A percentile compares a stretch with the other conserved stretches of the same genome.
Evolutionary conservation across 768 basidiomycete species (phyloP).

Genomic region (Termitomyces eurrhizus): DNA sequence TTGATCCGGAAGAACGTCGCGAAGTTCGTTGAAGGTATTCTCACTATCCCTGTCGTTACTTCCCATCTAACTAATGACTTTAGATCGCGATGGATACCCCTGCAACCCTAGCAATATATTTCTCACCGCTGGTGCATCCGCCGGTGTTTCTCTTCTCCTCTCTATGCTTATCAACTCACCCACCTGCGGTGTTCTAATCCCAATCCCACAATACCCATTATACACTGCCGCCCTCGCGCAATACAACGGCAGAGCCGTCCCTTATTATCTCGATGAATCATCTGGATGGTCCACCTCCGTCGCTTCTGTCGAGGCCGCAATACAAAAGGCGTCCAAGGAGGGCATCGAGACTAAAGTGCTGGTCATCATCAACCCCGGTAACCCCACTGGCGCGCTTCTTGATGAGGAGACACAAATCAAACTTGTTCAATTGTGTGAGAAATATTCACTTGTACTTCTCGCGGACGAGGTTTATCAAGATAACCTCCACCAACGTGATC

Average conservation of each 20-base stretch:
- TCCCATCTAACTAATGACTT: conserved; percentile 7
- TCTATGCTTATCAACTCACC: conserved; percentile 71
- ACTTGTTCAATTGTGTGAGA: conserved; percentile 82
- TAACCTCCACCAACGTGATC: conserved; percentile 72
- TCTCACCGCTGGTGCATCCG: conserved; percentile 92
- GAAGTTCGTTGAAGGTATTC: conserved; percentile 79
- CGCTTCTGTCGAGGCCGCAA: conserved; percentile 57
- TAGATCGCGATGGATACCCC: conserved; percentile 89
- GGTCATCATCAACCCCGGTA: conserved; percentile 98
- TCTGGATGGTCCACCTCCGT: conserved; percentile 81
- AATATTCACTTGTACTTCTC: conserved; percentile 81
- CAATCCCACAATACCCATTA: conserved; percentile 97
- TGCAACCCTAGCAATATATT: conserved; percentile 84
- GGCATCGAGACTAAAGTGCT: conserved; percentile 74
- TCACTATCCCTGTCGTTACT: neutral
- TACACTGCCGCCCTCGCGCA: conserved; percentile 95
- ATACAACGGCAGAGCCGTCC: conserved; percentile 71
- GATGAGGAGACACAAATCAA: conserved; percentile 63
- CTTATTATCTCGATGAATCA: conserved; percentile 86
- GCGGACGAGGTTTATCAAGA: conserved; percentile 99
- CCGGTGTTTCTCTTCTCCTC: conserved; percentile 86
- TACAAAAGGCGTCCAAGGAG: conserved; percentile 59
- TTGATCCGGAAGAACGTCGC: conserved; percentile 87
- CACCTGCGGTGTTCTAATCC: conserved; percentile 80
- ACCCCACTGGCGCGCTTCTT: conserved; percentile 90